Conservation (phyloP, 2,329 filamentous ascomycete genomes). For the Aspergillus alliaceus region DNA sequence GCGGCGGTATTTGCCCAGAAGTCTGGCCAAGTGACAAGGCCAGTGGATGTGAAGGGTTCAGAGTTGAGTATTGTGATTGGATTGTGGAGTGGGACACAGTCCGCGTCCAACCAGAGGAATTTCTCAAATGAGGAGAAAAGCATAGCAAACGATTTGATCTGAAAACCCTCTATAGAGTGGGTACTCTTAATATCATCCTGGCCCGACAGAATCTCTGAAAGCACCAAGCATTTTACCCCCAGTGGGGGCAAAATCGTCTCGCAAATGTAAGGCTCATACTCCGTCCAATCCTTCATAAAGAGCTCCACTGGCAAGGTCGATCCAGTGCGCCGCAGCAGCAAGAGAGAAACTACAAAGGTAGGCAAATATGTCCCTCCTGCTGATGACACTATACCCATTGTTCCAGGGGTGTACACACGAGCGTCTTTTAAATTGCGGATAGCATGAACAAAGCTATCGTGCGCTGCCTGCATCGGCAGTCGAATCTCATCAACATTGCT, state of each 20-base stretch:
- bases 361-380: slow-evolving; percentile 47
- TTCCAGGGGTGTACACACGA: slow-evolving; percentile 27
- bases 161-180: slow-evolving; percentile 39
- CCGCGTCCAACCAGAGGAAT: slow-evolving; percentile 57
- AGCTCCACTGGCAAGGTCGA: slow-evolving; percentile 48
- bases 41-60: slow-evolving; percentile 51
- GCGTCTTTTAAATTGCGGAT: slow-evolving; percentile 20
- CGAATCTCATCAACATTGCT: slow-evolving; percentile 27
- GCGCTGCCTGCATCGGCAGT: slow-evolving; percentile 29
- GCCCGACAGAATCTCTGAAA: slow-evolving; percentile 35
- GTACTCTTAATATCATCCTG: neutral
- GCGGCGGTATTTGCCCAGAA: slow-evolving; percentile 42
- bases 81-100: slow-evolving; percentile 50
- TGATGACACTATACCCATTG: slow-evolving; percentile 50
- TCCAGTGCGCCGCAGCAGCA: slow-evolving; percentile 49
- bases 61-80: slow-evolving; percentile 45
- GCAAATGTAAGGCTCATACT: slow-evolving; percentile 39
- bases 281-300: slow-evolving; percentile 30
- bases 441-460: slow-evolving; percentile 36
- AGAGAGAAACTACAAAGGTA: slow-evolving; percentile 47
- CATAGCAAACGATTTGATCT: slow-evolving; percentile 57
- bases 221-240: slow-evolving; percentile 38
- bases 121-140: slow-evolving; percentile 58
- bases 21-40: slow-evolving; percentile 60
- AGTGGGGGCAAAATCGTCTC: slow-evolving; percentile 34